A percentile compares a stretch with the other conserved stretches of the same genome.
Conservation (phyloP, 306 rosid genomes). For the Alnus glutinosa region DNA sequence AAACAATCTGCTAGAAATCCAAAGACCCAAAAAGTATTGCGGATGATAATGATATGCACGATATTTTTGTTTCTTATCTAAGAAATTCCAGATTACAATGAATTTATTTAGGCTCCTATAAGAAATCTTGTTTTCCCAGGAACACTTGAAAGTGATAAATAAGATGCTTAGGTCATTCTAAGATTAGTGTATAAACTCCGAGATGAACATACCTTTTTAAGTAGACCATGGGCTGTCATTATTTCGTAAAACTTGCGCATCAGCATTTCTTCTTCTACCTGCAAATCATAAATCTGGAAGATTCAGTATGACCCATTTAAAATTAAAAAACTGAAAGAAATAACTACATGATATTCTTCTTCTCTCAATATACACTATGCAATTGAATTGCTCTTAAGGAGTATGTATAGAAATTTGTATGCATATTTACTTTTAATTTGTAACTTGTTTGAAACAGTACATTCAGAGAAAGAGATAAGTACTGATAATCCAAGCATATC, state of each 20-base stretch:
- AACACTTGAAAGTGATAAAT: neutral
- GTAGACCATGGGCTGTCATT: constrained; percentile 43
- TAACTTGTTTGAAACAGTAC: neutral
- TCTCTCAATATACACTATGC: neutral
- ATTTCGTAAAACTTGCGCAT: constrained; percentile 52
- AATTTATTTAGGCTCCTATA: neutral
- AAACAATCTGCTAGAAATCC: neutral
- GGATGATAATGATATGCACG: neutral
- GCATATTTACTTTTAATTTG: neutral
- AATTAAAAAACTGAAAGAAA: neutral
- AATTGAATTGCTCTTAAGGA: neutral
- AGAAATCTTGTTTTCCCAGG: neutral
- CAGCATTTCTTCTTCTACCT: constrained; percentile 67
- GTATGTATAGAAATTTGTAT: neutral
- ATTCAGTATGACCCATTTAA: neutral
- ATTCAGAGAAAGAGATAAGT: neutral
- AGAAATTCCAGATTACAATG: neutral
- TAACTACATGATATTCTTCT: neutral
- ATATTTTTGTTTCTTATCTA: neutral
- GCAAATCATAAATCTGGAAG: constrained; percentile 13
- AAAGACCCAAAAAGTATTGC: neutral
- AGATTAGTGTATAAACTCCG: neutral
- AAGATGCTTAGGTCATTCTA: neutral
- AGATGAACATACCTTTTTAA: constrained; percentile 28
- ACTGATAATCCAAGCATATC: neutral